Evolutionary conservation across 805 yeast species (phyloP), one percentile per base, ranked within the genome.

Genomic region (Yamadazyma philogaea): DNA sequence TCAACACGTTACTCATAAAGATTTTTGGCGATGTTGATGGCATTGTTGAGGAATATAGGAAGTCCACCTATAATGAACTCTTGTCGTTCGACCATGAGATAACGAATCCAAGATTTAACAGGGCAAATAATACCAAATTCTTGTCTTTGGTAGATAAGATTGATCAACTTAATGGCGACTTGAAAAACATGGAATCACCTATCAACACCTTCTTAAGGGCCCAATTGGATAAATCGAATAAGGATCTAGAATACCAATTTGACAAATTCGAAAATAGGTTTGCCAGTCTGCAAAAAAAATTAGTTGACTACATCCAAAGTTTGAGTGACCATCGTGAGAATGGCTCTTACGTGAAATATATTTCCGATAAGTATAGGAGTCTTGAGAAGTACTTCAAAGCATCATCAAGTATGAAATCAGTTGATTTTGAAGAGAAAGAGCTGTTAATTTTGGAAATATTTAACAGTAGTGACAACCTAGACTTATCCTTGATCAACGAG

Each of bases 401-500:
- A 0, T 58, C 68, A 4, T 45, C 64, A 0, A 46, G 59, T 4
- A 40, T 52, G 3, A 48, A 57, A 4, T 31, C 44, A 2, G 59
- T 53, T 42, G 49, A 47, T n/a, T 54, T 44, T 27, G 53, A 58
- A 20, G 71, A 63, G 17, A 53, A 53, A 20, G 64, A 63, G 30
- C 44, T 42, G 12, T 48, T 59, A 2, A 57, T 66, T 7, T 40
- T 57, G 22, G 68, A 61, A 20, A 54, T 64, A 3, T 70, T 68
- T 45, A 65, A 62, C 15, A 61, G 58, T 46, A 59, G 60, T 46
- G 75, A 69, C 30, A 68, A 64, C 43, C 54, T 70, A 42, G 75
- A 70, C 39, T 56, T 67, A 33, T 63, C 74, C 12, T 59, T 68
- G 21, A 55, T 68, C 35, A 70, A 64, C 50, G 75, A 70, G 47